These are phyloP conservation scores for Sisymbrium altissimum DNA, from an alignment of 345 rosid genomes.

Conservation along the genomic window DNA sequence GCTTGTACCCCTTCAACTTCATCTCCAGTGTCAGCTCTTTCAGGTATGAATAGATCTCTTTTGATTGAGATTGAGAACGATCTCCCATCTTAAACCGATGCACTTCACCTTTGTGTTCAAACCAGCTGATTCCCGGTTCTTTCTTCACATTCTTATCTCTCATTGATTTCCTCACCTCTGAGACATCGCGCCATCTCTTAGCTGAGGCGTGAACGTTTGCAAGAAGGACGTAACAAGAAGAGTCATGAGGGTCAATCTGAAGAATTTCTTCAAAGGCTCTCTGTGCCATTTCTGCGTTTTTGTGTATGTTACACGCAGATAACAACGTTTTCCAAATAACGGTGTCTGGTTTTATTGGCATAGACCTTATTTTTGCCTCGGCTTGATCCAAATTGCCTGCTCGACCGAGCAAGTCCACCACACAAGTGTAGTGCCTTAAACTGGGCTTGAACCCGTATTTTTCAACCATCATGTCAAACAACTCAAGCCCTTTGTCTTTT, in stretches of 20 bases:
- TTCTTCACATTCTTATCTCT: slow-evolving; percentile 65
- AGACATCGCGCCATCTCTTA: slow-evolving; percentile 62
- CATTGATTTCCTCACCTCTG: slow-evolving; percentile 58
- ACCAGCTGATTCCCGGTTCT: slow-evolving; percentile 80
- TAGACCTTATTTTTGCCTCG: slow-evolving; percentile 57
- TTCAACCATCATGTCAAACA: slow-evolving; percentile 52
- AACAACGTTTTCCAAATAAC: slow-evolving; percentile 76
- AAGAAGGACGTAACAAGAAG: slow-evolving; percentile 67
- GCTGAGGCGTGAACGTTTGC: slow-evolving; percentile 64
- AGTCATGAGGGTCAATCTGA: slow-evolving; percentile 56
- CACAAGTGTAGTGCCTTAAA: slow-evolving; percentile 60
- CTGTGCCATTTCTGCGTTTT: slow-evolving; percentile 53
- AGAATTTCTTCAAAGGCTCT: slow-evolving; percentile 55
- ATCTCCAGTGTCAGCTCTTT: slow-evolving; percentile 57
- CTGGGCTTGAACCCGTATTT: slow-evolving; percentile 49
- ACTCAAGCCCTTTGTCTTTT: slow-evolving; percentile 58
- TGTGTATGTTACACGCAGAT: slow-evolving; percentile 68
- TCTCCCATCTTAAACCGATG: slow-evolving; percentile 63
- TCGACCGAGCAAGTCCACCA: slow-evolving; percentile 73
- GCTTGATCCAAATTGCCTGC: slow-evolving; percentile 64
- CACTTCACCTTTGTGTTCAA: slow-evolving; percentile 58
- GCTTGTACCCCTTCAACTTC: slow-evolving; percentile 63
- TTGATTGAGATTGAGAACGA: slow-evolving; percentile 49
- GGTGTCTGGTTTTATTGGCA: slow-evolving; percentile 58
- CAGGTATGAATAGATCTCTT: slow-evolving; percentile 57